Base-by-base conservation (phyloP, 2,329 filamentous ascomycete species). In the Phialophora macrospora region DNA sequence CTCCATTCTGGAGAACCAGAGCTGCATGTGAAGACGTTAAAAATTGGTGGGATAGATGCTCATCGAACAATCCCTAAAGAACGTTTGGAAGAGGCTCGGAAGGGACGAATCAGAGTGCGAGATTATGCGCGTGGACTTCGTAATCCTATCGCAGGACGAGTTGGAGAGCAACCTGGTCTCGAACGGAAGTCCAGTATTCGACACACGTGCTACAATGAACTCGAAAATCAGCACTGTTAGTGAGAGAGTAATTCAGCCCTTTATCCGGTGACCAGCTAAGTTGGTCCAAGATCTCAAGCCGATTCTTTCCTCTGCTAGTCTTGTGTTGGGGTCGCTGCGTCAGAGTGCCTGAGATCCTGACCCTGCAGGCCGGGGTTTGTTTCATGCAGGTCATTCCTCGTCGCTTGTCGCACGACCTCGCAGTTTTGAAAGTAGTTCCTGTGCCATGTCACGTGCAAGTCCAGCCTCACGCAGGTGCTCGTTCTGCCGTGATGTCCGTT, bases 381-480 rank as follows among this genome's bases (percentile, higher is more conserved):
- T 46, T 64, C 38, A 66, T 59, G 65, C 49, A 57, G 46, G 58
- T 62, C 57, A 61, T 62, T 56, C 57, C 46, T 55, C 38, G 12
- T 63, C 55, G 38, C 38, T 44, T 17, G 44, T 60, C 58, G 67
- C 44, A 34, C 49, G 32, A 60, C 63, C 46, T 62, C 61, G 54
- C 56, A 69, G 41, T 46, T 46, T 56, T 26, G 51, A 41, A 3
- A 69, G 26, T 20, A 64, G 52, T 26, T 62, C 62, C 22, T 30
- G 28, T 22, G 64, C 67, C 44, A 46, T 56, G 44, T 64, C 65
- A 64, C 68, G 68, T 66, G 68, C 63, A 12, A 30, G 44, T 4
- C 28, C 28, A 61, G 68, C 68, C 60, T 65, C 55, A 48, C 46
- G 46, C 12, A 51, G 32, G 26, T 67, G 65, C 28, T 67, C 54